Evolutionary conservation across 495 filamentous ascomycete species (phyloP), one percentile per base, ranked within the genome.

Genomic region (Corynascus novoguineensis): DNA sequence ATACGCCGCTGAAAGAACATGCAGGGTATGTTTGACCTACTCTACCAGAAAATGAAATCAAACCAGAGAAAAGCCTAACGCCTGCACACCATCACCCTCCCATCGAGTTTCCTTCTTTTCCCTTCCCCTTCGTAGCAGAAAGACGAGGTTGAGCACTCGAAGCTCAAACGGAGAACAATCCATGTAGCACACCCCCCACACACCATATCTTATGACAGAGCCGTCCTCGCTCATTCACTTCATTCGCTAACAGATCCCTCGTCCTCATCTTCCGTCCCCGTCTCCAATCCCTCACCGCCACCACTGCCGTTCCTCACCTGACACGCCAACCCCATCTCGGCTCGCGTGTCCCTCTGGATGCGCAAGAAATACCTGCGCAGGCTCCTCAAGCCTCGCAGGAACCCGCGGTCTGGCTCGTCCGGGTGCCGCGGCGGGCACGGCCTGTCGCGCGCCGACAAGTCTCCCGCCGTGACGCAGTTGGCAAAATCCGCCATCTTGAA

Each of bases 401-500:
- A 98, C 10, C 93, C 93, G 21, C 83, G 78, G 64, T 98, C 93
- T 31, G 96, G 83, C 58, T 88, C 87, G 45, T 84, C 71, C 4
- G 87, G 89, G 68, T 91, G 78, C 51, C 84, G 76, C 24, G 95
- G 93, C 17, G 95, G 95, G 58, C 92, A 96, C 28, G 83, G 77
- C 28, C 82, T 81, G 52, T 80, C 74, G 7, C 83, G 74, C 9
- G 63, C 68, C 22, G 83, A 71, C 32, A 52, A 6, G 64, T 96
- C 90, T 50, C 92, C 89, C 4, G 88, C 87, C 10, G 90, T 96
- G 8, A 97, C 86, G 60, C 92, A 97, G 66, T 98, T 98, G 25
- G 93, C 93, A 75, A 98, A 98, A 68, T 98, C 93, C 42, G 96
- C 92, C 68, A 98, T 95, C 71, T 97, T 97, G 67, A 98, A 80